phyloP scores from a whole-genome alignment of 768 basidiomycete species.

The Pleurotus eryngii region DNA sequence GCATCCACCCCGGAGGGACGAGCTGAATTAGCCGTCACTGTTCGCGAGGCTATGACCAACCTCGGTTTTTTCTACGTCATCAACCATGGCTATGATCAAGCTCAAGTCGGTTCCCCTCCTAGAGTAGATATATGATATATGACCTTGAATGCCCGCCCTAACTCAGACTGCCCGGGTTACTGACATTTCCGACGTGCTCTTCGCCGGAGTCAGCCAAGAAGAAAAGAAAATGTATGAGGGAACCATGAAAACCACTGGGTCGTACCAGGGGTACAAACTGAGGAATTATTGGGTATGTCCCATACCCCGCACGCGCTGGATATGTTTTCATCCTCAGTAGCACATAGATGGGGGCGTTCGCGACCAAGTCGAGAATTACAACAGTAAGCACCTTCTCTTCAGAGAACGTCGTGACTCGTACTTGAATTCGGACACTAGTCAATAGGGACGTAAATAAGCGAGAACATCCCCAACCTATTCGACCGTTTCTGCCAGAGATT shows the following conservation, averaged over 20 bases:
- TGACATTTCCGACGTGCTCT: constrained; percentile 46
- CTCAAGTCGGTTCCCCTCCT: constrained; percentile 26
- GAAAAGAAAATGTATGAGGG: constrained; percentile 42
- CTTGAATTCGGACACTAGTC: constrained; percentile 18
- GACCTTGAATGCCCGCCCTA: not conserved
- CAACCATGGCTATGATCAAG: constrained; percentile 40
- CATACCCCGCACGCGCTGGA: not conserved
- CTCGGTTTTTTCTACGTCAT: constrained; percentile 48
- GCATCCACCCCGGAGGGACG: constrained; percentile 35
- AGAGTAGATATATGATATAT: not conserved
- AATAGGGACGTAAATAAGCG: constrained; percentile 29
- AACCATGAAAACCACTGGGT: constrained; percentile 38
- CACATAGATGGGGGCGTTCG: constrained; percentile 59
- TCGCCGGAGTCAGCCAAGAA: constrained; percentile 33
- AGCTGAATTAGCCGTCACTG: constrained; percentile 31
- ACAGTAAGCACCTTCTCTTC: constrained; percentile 34
- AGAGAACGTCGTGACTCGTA: not conserved
- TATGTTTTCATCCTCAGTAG: constrained; percentile 25
- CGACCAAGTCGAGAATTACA: constrained; percentile 65
- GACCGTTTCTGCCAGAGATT: constrained; percentile 34
- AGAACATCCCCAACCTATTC: constrained; percentile 31
- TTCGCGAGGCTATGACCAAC: constrained; percentile 41
- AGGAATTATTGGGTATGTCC: constrained; percentile 48
- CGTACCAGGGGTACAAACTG: constrained; percentile 55
- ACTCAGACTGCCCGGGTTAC: constrained; percentile 43